phyloP scores from a whole-genome alignment of 768 basidiomycete species.

The Hortiboletus flavorubellus region DNA sequence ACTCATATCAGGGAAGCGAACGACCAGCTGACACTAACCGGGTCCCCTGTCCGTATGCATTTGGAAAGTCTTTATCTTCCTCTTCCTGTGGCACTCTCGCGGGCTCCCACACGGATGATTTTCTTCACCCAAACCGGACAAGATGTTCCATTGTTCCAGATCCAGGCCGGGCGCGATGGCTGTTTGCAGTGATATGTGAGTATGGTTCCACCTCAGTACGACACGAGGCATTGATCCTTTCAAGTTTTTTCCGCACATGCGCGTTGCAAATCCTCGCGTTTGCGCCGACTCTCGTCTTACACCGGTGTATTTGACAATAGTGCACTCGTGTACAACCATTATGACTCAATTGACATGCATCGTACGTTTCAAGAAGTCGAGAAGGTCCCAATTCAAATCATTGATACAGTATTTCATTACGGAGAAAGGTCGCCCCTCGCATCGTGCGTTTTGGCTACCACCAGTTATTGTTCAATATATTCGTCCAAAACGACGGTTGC shows the following conservation, averaged over 20 bases:
- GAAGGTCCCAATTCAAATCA: not conserved
- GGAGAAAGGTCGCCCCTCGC: constrained; percentile 14
- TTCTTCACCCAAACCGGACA: not conserved
- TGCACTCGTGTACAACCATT: not conserved
- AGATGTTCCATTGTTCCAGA: constrained; percentile 5
- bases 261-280: not conserved
- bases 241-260: not conserved
- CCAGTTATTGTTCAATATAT: constrained; percentile 12
- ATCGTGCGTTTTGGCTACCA: not conserved
- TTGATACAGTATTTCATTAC: constrained; percentile 9
- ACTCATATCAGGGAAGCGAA: constrained; percentile 10
- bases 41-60: not conserved
- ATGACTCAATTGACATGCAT: constrained; percentile 4
- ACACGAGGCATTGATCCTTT: constrained; percentile 1
- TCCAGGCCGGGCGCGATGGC: not conserved
- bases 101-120: not conserved
- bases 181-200: not conserved
- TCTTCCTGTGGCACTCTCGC: not conserved
- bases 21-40: not conserved
- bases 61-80: not conserved
- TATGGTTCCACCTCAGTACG: not conserved
- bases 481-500: constrained; percentile 1
- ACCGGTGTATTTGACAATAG: not conserved
- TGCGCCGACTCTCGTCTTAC: not conserved
- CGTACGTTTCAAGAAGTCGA: constrained; percentile 13